A percentile compares a stretch with the other conserved stretches of the same genome.
These are phyloP conservation scores for Tetradesmus obliquus DNA, from an alignment of 139 green algal species.

Conservation along the genomic window DNA sequence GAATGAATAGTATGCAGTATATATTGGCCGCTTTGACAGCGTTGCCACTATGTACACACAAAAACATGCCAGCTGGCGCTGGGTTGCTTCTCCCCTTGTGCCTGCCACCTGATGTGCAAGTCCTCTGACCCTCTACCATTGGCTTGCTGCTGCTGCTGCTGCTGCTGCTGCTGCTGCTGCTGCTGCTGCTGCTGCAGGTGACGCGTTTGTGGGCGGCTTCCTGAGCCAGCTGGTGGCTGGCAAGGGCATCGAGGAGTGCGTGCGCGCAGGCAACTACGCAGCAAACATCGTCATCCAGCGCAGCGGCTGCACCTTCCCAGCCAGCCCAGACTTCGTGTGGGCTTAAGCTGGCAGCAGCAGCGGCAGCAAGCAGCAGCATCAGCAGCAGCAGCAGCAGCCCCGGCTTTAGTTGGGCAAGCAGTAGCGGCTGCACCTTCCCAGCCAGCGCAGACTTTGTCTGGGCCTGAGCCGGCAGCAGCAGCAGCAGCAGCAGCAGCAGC, in stretches of 20 bases:
- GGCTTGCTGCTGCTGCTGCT: too few relatives aligned
- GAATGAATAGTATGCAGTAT: too few relatives aligned
- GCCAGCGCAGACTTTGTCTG: neutral
- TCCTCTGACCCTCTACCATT: too few relatives aligned
- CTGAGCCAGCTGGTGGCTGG: constrained; percentile 93
- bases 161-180: too few relatives aligned
- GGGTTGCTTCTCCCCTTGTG: too few relatives aligned
- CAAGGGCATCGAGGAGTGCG: constrained; percentile 84
- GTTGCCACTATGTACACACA: too few relatives aligned
- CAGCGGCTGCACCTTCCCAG: constrained; percentile 87
- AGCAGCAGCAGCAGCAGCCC: neutral
- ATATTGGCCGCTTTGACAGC: too few relatives aligned
- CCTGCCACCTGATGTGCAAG: too few relatives aligned
- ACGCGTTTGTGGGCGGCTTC: constrained; percentile 98
- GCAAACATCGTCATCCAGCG: constrained; percentile 96
- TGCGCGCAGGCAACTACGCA: constrained; percentile 93
- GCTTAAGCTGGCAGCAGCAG: constrained; percentile 7
- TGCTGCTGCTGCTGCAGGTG: constrained; percentile 57
- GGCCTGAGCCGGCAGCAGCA: neutral
- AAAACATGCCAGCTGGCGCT: too few relatives aligned
- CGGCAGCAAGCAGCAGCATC: neutral
- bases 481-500: neutral
- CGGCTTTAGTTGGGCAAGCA: neutral
- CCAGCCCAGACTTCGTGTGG: constrained; percentile 69
- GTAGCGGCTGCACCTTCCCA: neutral